phyloP scores from a whole-genome alignment of 441 rosid species.

The Pelargonium citronellum region DNA sequence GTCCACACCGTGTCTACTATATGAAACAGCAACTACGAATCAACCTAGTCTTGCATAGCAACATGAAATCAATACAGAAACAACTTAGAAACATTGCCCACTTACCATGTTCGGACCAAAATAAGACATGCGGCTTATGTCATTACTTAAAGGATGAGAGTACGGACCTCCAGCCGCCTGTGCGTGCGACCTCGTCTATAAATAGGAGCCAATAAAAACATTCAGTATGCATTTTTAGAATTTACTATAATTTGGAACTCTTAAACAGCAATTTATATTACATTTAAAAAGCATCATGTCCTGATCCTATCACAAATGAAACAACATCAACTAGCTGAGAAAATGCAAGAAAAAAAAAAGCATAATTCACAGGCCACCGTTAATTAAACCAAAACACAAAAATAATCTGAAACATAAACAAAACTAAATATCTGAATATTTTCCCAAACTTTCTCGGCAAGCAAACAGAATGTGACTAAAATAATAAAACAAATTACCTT shows the following conservation, averaged over 20 bases:
- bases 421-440: too few species aligned
- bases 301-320: not conserved
- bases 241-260: not conserved
- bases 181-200: conserved; percentile 86
- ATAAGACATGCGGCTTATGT: conserved; percentile 71
- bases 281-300: not conserved
- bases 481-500: not conserved
- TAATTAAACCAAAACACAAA: not conserved
- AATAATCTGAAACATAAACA: not conserved
- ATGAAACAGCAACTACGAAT: too few species aligned
- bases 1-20: too few species aligned
- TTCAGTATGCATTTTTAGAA: not conserved
- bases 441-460: not conserved
- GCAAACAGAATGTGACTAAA: not conserved
- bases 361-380: not conserved
- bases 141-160: conserved; percentile 79
- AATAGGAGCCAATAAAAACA: conserved; percentile 7
- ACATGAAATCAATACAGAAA: not conserved
- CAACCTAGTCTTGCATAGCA: too few species aligned
- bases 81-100: not conserved
- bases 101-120: conserved; percentile 88
- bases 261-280: not conserved
- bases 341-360: not conserved
- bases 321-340: not conserved
- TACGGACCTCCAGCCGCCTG: conserved; percentile 91